Percentiles rank a stretch among this genome's conserved stretches.
Evolutionary conservation across 2,329 filamentous ascomycete genomes (phyloP).

Genomic region (Pseudogymnoascus sp.): DNA sequence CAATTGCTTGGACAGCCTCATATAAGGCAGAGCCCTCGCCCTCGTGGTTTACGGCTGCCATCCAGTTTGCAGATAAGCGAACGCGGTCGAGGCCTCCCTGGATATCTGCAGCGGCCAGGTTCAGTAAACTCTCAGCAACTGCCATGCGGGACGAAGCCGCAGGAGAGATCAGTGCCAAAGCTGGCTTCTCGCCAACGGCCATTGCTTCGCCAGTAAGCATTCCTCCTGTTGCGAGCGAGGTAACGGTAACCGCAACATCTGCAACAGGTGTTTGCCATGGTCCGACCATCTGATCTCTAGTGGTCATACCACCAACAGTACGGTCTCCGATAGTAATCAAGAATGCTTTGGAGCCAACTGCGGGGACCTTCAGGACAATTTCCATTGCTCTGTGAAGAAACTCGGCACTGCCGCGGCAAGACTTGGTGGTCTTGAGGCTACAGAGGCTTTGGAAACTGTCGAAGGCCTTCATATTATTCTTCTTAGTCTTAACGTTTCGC

Average conservation of each 20-base stretch:
- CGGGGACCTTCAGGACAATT: conserved; percentile 74
- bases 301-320: conserved; percentile 80
- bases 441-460: conserved; percentile 57
- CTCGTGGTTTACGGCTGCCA: conserved; percentile 90
- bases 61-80: conserved; percentile 95
- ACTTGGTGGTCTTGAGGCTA: conserved; percentile 31
- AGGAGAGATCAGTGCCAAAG: conserved; percentile 80
- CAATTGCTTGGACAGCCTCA: conserved; percentile 87
- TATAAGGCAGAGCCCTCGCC: conserved; percentile 90
- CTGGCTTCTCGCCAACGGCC: conserved; percentile 91
- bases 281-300: conserved; percentile 91
- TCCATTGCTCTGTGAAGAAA: conserved; percentile 61
- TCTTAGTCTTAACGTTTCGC: conserved; percentile 63
- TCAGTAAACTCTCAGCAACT: conserved; percentile 87
- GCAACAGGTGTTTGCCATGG: conserved; percentile 93
- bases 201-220: conserved; percentile 88
- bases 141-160: conserved; percentile 93
- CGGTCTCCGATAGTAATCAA: conserved; percentile 94
- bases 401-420: conserved; percentile 39
- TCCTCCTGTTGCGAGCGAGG: conserved; percentile 59
- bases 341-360: conserved; percentile 95
- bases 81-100: conserved; percentile 70
- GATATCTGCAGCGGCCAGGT: conserved; percentile 74
- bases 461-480: conserved; percentile 62
- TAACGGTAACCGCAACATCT: conserved; percentile 87